Evolutionary conservation across 306 rosid genomes (phyloP).

Genomic region (Carpinus viminea): DNA sequence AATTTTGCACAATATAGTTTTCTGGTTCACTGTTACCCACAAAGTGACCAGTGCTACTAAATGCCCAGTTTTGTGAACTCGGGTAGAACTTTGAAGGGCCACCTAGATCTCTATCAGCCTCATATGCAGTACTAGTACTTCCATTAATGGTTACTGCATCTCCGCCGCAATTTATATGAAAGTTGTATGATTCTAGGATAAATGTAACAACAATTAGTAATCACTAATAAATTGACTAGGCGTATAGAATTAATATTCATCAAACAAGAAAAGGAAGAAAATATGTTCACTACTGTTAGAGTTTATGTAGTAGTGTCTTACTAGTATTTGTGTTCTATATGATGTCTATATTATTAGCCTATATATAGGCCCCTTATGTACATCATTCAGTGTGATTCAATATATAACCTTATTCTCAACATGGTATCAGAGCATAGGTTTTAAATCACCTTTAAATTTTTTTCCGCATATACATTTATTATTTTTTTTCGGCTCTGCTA

Average conservation of each 20-base stretch:
- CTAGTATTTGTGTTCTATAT: too few relatives aligned
- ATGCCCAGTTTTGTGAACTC: slow-evolving; percentile 32
- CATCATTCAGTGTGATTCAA: too few relatives aligned
- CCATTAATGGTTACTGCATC: slow-evolving; percentile 15
- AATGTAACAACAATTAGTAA: background rate
- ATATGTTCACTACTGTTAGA: too few relatives aligned
- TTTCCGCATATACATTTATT: too few relatives aligned
- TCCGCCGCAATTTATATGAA: slow-evolving; percentile 49
- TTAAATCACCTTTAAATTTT: too few relatives aligned
- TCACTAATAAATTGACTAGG: background rate
- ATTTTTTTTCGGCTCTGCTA: too few relatives aligned
- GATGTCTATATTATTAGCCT: too few relatives aligned
- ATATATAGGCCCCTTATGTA: too few relatives aligned
- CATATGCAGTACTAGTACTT: slow-evolving; percentile 18
- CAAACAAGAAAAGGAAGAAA: too few relatives aligned
- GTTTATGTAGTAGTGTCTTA: too few relatives aligned
- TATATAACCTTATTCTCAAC: too few relatives aligned
- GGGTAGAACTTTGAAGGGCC: slow-evolving; percentile 19
- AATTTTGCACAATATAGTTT: background rate
- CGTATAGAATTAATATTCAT: background rate
- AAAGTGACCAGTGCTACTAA: slow-evolving; percentile 44
- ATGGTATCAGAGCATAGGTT: too few relatives aligned
- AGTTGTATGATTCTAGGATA: slow-evolving; percentile 20
- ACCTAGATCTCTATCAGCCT: slow-evolving; percentile 7
- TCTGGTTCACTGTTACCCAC: background rate